Conservation (phyloP, 2,329 filamentous ascomycete species). For the Harringtonia aguacate region DNA sequence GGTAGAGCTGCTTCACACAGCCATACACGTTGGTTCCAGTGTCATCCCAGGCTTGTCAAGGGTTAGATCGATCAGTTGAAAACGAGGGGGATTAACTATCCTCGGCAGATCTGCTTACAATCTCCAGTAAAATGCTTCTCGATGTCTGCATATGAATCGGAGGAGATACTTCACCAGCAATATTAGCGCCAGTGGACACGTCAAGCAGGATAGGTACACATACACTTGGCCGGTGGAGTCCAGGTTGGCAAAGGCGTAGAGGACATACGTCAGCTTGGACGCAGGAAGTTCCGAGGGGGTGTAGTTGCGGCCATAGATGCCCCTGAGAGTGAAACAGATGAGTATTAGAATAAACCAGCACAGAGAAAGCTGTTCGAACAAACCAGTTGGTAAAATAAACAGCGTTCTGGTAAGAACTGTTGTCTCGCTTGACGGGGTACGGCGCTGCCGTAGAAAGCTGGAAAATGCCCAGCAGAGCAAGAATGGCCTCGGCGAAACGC, state of each 20-base stretch:
- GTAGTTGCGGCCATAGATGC: conserved; percentile 64
- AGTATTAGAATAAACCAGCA: background rate
- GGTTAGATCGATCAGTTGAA: too few species aligned
- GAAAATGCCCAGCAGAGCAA: background rate
- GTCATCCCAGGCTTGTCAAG: conserved; percentile 44
- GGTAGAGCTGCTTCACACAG: conserved; percentile 66
- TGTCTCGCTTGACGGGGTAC: background rate
- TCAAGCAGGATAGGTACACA: conserved; percentile 13
- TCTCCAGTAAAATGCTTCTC: conserved; percentile 66
- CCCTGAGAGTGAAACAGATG: conserved; percentile 34
- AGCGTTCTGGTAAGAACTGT: conserved; percentile 28
- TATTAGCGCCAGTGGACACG: background rate
- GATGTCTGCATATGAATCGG: conserved; percentile 56
- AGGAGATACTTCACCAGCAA: background rate
- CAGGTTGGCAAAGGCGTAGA: conserved; percentile 76
- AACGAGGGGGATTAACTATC: too few species aligned
- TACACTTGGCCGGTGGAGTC: conserved; percentile 61
- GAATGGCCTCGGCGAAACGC: background rate
- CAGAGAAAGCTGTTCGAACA: conserved; percentile 2
- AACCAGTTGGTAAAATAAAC: conserved; percentile 41
- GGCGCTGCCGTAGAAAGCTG: background rate
- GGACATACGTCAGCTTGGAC: conserved; percentile 62
- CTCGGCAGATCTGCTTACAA: conserved; percentile 33
- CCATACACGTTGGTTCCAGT: conserved; percentile 66
- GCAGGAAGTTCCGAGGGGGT: conserved; percentile 60